phyloP scores from a whole-genome alignment of 192 early-diverging fungal genomes.

The Rhizophagus clarus region DNA sequence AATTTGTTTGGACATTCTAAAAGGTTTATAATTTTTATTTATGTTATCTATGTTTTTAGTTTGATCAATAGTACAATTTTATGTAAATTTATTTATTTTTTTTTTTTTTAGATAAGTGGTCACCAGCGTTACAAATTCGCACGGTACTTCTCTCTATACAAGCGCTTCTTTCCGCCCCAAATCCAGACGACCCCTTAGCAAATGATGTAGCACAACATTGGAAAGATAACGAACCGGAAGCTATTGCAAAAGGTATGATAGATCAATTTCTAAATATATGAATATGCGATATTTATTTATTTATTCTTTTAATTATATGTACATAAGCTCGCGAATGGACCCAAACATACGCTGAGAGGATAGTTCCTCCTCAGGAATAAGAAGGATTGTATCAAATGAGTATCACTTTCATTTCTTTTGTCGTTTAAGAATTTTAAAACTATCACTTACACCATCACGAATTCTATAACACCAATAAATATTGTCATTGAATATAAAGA shows the following conservation, averaged over 20 bases:
- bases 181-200: slow-evolving; percentile 97
- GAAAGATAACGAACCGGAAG: slow-evolving; percentile 95
- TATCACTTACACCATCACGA: background rate
- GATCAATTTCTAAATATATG: background rate
- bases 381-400: background rate
- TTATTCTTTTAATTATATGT: slow-evolving; percentile 23
- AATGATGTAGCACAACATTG: slow-evolving; percentile 99
- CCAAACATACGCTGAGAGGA: slow-evolving; percentile 37
- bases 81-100: background rate
- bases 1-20: slow-evolving; percentile 97
- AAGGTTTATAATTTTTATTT: slow-evolving; percentile 57
- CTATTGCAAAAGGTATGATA: slow-evolving; percentile 72
- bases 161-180: slow-evolving; percentile 94
- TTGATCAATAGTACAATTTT: background rate
- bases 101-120: slow-evolving; percentile 87
- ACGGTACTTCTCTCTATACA: slow-evolving; percentile 98
- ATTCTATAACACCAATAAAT: background rate
- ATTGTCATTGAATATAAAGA: background rate
- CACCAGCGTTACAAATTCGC: slow-evolving; percentile 96
- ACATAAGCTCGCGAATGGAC: slow-evolving; percentile 48
- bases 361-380: background rate
- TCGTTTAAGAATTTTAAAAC: no score
- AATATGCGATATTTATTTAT: background rate
- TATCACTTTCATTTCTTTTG: no score
- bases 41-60: background rate